A percentile compares a stretch with the other conserved stretches of the same genome.
Conservation (phyloP, 129 eudicot genomes). For the Centrapalus pauciflorus region DNA sequence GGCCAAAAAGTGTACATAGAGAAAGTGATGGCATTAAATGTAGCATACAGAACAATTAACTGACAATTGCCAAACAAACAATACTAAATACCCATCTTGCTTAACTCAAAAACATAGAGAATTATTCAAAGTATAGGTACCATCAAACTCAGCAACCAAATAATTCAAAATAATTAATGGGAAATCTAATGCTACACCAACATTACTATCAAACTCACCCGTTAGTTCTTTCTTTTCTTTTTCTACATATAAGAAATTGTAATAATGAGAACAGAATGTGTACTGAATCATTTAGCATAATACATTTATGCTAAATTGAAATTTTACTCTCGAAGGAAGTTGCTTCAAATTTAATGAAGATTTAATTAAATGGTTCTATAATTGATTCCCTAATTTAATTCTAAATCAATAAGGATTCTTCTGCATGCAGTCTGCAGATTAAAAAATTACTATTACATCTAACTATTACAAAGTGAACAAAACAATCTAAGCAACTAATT, state of each 20-base stretch:
- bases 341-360: neutral
- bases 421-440: neutral
- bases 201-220: slow-evolving; percentile 12
- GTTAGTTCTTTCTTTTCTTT: neutral
- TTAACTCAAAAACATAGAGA: neutral
- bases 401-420: neutral
- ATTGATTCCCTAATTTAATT: slow-evolving; percentile 1
- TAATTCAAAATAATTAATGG: neutral
- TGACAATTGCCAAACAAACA: slow-evolving; percentile 2
- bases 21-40: neutral
- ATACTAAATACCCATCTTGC: slow-evolving; percentile 2
- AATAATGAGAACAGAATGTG: neutral
- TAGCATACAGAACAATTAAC: neutral
- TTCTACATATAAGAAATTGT: neutral
- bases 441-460: neutral
- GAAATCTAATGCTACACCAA: neutral
- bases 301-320: neutral
- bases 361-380: neutral
- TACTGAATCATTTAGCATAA: neutral
- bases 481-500: neutral
- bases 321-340: neutral
- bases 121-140: slow-evolving; percentile 3
- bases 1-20: neutral
- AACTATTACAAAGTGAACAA: neutral
- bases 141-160: slow-evolving; percentile 16